Evolutionary conservation across 441 rosid species (phyloP), one percentile per base, ranked within the genome.

Genomic region (Gossypium laxum): DNA sequence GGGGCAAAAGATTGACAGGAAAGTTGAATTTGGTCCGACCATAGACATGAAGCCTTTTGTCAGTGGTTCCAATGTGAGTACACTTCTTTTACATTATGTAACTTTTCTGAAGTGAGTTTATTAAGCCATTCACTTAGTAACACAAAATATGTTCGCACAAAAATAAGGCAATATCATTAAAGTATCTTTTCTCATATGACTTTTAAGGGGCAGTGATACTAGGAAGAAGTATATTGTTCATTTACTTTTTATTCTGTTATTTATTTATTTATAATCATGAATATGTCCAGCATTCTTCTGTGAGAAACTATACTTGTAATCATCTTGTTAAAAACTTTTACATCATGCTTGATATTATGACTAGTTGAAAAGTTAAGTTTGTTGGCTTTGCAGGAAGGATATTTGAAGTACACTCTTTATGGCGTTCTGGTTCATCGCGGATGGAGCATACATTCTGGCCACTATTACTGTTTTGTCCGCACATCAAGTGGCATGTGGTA

Each of bases 371-470:
- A 22, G 21, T 26, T 51, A 28, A 32, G 21, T 54, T 19, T 56
- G 57, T 72, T 76, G 41, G 71, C 22, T 64, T 70, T 74, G 74
- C 88, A 94, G 98, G 97, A 91, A 81, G 94, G 89, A 78, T 87
- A 89, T 74, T 67, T 92, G 85, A 91, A 88, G 75, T 94, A 94
- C 83, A 92, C 98, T 15, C 84, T 94, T 2, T 94, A 92, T 77
- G 96, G 98, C 54, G 98, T 92, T 74, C 82, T 94, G 22, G 98
- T 94, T 56, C 99, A 94, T 84, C 85, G 56, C 78, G 99, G 99
- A 58, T 85, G 85, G 79, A 88, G 84, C 85, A 88, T 84, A 18
- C 93, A 82, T 83, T 92, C 93, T 75, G 99, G 99, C 12, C 98
- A 94, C 75, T 94, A 94, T 34, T 85, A 84, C 73, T 92, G 95